A percentile compares a stretch with the other conserved stretches of the same genome.
These are phyloP conservation scores for Clitopilus hobsonii DNA, from an alignment of 768 basidiomycete genomes.

Conservation along the genomic window DNA sequence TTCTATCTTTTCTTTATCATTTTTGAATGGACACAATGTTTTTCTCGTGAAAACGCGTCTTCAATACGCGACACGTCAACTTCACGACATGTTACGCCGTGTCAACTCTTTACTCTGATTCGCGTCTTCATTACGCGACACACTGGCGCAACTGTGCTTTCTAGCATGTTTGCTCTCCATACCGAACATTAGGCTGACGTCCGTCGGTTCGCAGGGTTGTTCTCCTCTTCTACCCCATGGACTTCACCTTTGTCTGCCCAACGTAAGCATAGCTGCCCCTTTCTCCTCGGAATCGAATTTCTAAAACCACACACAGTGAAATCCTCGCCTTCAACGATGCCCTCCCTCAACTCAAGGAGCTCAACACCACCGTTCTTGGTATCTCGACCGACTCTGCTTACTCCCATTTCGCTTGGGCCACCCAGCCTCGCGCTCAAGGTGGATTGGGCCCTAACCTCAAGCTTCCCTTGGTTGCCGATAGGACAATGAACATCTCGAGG, in stretches of 20 bases:
- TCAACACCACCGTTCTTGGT: constrained; percentile 80
- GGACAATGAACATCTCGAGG: constrained; percentile 71
- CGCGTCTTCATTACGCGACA: no score
- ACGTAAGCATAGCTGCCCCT: constrained; percentile 38
- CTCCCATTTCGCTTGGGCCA: constrained; percentile 85
- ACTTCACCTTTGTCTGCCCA: constrained; percentile 90
- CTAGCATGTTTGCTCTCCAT: no score
- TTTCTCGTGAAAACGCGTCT: neutral
- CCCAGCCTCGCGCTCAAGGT: constrained; percentile 76
- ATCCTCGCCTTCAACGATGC: constrained; percentile 94
- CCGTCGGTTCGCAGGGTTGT: constrained; percentile 63
- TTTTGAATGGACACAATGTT: no score
- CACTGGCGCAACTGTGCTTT: no score
- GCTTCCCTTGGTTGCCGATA: constrained; percentile 80
- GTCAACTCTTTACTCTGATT: no score
- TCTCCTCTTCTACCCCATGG: constrained; percentile 91
- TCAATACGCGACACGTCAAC: neutral
- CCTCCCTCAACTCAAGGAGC: constrained; percentile 64
- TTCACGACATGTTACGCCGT: no score
- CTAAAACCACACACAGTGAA: constrained; percentile 39
- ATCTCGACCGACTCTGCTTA: constrained; percentile 90
- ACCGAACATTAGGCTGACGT: no score
- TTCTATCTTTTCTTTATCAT: neutral
- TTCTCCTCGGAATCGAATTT: neutral
- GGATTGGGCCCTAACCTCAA: constrained; percentile 87